Conservation (phyloP, 805 yeast species). For the Cyberlindnera subsufficiens region DNA sequence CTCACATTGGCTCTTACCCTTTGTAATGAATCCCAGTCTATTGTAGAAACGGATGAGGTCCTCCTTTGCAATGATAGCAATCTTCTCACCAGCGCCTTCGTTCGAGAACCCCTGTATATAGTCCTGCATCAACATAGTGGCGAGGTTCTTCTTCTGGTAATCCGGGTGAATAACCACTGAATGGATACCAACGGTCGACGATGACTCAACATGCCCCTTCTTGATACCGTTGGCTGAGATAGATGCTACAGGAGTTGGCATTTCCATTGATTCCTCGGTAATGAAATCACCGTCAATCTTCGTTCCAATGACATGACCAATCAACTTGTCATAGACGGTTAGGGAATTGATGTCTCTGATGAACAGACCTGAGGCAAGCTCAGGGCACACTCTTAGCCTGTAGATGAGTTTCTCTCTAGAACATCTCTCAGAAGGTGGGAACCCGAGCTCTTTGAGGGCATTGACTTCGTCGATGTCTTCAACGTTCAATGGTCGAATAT, state of each 20-base stretch:
- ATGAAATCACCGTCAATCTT: slow-evolving; percentile 49
- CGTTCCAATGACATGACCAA: slow-evolving; percentile 79
- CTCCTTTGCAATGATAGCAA: slow-evolving; percentile 68
- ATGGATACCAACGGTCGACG: slow-evolving; percentile 75
- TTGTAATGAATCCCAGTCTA: slow-evolving; percentile 69
- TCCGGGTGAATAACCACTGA: slow-evolving; percentile 72
- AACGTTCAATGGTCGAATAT: slow-evolving; percentile 72
- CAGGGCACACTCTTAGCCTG: slow-evolving; percentile 80
- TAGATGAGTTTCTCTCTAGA: slow-evolving; percentile 57
- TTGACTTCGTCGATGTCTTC: slow-evolving; percentile 61
- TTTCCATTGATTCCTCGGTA: slow-evolving; percentile 53
- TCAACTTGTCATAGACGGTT: slow-evolving; percentile 55
- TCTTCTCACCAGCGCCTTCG: slow-evolving; percentile 77
- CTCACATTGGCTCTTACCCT: slow-evolving; percentile 56
- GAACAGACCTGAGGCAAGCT: slow-evolving; percentile 82
- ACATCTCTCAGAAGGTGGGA: slow-evolving; percentile 66
- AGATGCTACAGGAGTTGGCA: slow-evolving; percentile 36
- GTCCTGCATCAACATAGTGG: slow-evolving; percentile 78
- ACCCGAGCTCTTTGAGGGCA: slow-evolving; percentile 63
- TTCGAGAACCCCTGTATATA: slow-evolving; percentile 85
- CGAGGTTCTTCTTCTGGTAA: slow-evolving; percentile 77
- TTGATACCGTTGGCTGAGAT: slow-evolving; percentile 12
- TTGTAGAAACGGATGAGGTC: slow-evolving; percentile 70
- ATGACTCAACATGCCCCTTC: slow-evolving; percentile 69
- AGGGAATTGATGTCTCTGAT: slow-evolving; percentile 51